phyloP scores from a whole-genome alignment of 805 yeast species.

The Teunomyces cretensis region DNA sequence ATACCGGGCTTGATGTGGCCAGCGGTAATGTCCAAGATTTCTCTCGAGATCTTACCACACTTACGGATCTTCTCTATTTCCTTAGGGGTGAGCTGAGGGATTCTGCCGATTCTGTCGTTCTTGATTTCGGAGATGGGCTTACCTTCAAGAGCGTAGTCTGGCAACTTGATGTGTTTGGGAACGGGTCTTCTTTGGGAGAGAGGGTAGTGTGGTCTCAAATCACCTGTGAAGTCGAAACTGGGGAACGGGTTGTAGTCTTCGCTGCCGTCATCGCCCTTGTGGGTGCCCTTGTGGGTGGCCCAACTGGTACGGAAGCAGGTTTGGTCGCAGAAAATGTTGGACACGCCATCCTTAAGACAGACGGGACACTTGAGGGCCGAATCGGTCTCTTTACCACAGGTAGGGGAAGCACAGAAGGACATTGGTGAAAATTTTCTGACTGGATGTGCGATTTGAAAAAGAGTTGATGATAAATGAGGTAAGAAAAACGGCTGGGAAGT shows the following conservation, averaged over 20 bases:
- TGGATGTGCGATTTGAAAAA: conserved; percentile 1
- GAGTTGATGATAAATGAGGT: too few relatives aligned
- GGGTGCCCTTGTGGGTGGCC: conserved; percentile 73
- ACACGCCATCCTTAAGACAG: conserved; percentile 71
- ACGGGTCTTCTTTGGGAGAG: conserved; percentile 67
- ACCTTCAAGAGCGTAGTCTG: conserved; percentile 86
- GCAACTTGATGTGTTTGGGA: conserved; percentile 67
- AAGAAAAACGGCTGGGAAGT: too few relatives aligned
- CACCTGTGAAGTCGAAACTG: conserved; percentile 69
- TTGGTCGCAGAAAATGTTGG: conserved; percentile 76
- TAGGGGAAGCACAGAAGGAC: conserved; percentile 65
- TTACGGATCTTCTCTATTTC: conserved; percentile 73
- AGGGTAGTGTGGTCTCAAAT: conserved; percentile 77
- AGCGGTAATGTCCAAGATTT: conserved; percentile 86
- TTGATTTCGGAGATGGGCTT: conserved; percentile 75
- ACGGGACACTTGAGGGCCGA: conserved; percentile 86
- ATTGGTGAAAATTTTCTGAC: conserved; percentile 4
- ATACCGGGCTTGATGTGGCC: conserved; percentile 81
- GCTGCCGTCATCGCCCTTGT: conserved; percentile 54
- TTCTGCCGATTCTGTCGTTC: conserved; percentile 65
- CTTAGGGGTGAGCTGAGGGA: conserved; percentile 61
- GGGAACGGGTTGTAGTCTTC: conserved; percentile 85
- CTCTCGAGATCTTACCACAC: conserved; percentile 78
- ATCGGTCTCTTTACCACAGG: conserved; percentile 79
- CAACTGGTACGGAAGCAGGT: conserved; percentile 75